Base-by-base conservation (phyloP, 129 eudicot species). In the Artemisia argyi region DNA sequence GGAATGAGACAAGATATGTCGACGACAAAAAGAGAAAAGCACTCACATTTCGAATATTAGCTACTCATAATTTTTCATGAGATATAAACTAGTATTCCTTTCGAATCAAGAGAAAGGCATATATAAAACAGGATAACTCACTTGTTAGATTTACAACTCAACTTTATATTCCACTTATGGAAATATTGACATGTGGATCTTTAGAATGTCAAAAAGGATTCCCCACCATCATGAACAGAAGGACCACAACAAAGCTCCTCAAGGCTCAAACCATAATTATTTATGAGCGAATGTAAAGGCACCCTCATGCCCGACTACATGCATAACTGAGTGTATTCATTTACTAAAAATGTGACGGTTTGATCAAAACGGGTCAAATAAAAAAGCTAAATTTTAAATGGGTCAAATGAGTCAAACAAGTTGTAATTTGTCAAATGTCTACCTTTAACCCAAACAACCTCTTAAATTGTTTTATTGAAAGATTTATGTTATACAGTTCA, bases 181-280 rank as follows among this genome's bases (percentile, higher is more conserved):
- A 54, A 78, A 71, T 30, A 71, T 24, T 24, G 32, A 4, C 72
- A 13, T 60, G 65, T 24, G 64, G 71, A 51, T 77, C 70, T 48
- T 48, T 71, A 78, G 73, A 63, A 64, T 71, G 73, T 56, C 73
- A 78, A 64, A 63, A 52, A 54, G 63, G 71, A 50, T 51, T 77
- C 76, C 71, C 65, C 56, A 53, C 60, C 53, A 74, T 65, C 65
- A 52, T 19, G 28, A 35, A 53, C 72, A 3, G 52, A 28, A 73
- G 32, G 11, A 47, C 56, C 65, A 16, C 46, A 39, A 39, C 46
- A 60, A 68, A 65, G 24, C 66, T 56, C 68, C 61, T 68, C 42
- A n/a, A n/a, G n/a, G n/a, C n/a, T n/a, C n/a, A 75, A 76, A 68
- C 62, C 63, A 50, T 30, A 68, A 68, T 14, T 35, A 11, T 14